Conservation (phyloP, 2,329 filamentous ascomycete species). For the Ophiosphaerella korrae region DNA sequence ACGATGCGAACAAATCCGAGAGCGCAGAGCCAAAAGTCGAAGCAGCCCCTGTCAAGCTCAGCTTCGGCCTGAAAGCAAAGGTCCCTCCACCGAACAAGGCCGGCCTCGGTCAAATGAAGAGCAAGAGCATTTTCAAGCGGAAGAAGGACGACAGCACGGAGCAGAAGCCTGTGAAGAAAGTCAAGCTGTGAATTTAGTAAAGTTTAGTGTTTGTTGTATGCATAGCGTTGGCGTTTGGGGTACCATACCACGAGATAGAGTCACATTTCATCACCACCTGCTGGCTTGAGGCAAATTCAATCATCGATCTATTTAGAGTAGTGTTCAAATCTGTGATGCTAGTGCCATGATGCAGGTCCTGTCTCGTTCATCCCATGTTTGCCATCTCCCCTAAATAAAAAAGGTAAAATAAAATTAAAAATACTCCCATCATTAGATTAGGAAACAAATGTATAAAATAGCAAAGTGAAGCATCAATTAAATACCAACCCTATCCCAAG, state of each 20-base stretch:
- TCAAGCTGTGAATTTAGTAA: constrained; percentile 31
- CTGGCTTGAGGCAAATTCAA: no score
- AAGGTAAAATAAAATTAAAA: no score
- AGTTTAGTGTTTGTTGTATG: not conserved
- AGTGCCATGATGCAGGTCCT: no score
- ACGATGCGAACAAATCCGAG: constrained; percentile 67
- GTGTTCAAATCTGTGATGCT: no score
- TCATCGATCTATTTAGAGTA: no score
- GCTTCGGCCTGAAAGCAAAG: constrained; percentile 42
- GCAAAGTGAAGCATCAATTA: no score
- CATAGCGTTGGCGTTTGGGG: constrained; percentile 29
- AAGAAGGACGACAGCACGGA: constrained; percentile 33
- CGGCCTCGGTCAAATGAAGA: constrained; percentile 42
- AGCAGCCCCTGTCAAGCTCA: constrained; percentile 37
- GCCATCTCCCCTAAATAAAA: no score
- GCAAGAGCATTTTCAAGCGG: constrained; percentile 45
- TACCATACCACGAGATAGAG: not conserved
- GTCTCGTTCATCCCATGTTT: no score
- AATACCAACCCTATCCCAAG: no score
- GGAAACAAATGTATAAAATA: no score
- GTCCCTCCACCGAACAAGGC: constrained; percentile 30
- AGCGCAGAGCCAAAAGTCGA: constrained; percentile 40
- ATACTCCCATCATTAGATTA: no score
- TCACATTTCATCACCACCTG: no score
- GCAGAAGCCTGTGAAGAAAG: constrained; percentile 40